Percentiles rank a stretch among this genome's conserved stretches.
Conservation (phyloP, 2,329 filamentous ascomycete species). For the Knufia fluminis region DNA sequence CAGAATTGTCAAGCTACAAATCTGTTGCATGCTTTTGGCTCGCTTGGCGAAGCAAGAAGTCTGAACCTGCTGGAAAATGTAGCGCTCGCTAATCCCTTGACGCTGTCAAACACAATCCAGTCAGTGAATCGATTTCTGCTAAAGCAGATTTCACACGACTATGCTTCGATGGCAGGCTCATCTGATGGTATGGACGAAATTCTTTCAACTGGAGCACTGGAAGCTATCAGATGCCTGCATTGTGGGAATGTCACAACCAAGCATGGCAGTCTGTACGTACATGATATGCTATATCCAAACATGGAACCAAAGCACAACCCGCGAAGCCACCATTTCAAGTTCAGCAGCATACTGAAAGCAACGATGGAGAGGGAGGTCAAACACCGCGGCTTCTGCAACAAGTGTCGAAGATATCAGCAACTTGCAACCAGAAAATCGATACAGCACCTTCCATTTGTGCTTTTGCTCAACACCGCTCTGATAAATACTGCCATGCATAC, state of each 20-base stretch:
- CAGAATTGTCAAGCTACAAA: constrained; percentile 96
- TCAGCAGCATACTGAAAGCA: constrained; percentile 84
- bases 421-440: constrained; percentile 78
- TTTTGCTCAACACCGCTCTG: constrained; percentile 76
- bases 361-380: constrained; percentile 85
- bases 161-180: constrained; percentile 54
- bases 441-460: constrained; percentile 68
- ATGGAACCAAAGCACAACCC: constrained; percentile 43
- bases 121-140: constrained; percentile 76
- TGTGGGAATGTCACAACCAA: constrained; percentile 80
- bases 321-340: constrained; percentile 47
- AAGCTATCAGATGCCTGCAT: constrained; percentile 68
- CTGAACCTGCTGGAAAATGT: constrained; percentile 81
- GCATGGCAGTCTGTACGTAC: constrained; percentile 69
- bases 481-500: constrained; percentile 59
- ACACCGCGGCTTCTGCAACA: constrained; percentile 84
- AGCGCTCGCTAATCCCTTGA: constrained; percentile 50
- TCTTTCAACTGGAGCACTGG: constrained; percentile 34
- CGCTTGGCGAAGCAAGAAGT: constrained; percentile 66
- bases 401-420: constrained; percentile 83
- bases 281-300: constrained; percentile 66
- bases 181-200: constrained; percentile 63
- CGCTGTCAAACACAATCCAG: constrained; percentile 75
- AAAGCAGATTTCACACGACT: constrained; percentile 70
- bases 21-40: constrained; percentile 78